These are phyloP conservation scores for Yarrowia divulgata DNA, from an alignment of 805 yeast genomes.

Conservation along the genomic window DNA sequence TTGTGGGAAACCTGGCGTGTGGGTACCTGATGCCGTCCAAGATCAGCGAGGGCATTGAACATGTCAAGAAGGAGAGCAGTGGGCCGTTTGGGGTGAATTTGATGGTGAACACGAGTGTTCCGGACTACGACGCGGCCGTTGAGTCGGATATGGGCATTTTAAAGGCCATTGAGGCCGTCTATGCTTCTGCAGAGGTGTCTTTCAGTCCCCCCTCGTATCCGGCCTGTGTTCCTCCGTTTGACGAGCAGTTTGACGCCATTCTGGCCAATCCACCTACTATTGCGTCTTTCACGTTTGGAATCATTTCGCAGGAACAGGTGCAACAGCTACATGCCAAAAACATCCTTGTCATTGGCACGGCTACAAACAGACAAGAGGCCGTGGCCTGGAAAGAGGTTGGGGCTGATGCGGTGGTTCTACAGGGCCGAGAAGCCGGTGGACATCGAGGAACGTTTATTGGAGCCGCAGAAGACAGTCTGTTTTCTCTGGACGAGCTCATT, in stretches of 20 bases:
- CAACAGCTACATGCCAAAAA: conserved; percentile 51
- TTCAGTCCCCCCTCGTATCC: conserved; percentile 8
- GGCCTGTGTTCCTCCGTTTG: conserved; percentile 41
- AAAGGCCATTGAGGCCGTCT: conserved; percentile 32
- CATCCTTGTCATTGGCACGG: conserved; percentile 56
- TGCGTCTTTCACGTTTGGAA: conserved; percentile 64
- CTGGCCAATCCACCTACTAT: conserved; percentile 53
- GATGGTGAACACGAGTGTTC: conserved; percentile 41
- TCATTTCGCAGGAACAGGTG: conserved; percentile 52
- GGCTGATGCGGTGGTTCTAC: conserved; percentile 60
- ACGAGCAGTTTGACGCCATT: conserved; percentile 43
- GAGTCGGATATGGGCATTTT: conserved; percentile 10
- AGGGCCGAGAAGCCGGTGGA: conserved; percentile 72
- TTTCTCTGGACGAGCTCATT: conserved; percentile 40
- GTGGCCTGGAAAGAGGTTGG: conserved; percentile 47
- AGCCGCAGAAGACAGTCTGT: conserved; percentile 44
- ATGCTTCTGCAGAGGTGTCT: conserved; percentile 23
- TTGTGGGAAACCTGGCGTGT: conserved; percentile 59
- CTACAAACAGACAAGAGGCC: conserved; percentile 58
- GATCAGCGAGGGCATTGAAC: conserved; percentile 40
- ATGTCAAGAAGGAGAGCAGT: conserved; percentile 33
- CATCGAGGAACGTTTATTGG: conserved; percentile 64
- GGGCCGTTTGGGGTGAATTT: conserved; percentile 45
- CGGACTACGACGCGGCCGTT: background rate
- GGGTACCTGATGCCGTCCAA: conserved; percentile 47